phyloP scores from a whole-genome alignment of 768 basidiomycete species.

The Pleurotus tuoliensis region DNA sequence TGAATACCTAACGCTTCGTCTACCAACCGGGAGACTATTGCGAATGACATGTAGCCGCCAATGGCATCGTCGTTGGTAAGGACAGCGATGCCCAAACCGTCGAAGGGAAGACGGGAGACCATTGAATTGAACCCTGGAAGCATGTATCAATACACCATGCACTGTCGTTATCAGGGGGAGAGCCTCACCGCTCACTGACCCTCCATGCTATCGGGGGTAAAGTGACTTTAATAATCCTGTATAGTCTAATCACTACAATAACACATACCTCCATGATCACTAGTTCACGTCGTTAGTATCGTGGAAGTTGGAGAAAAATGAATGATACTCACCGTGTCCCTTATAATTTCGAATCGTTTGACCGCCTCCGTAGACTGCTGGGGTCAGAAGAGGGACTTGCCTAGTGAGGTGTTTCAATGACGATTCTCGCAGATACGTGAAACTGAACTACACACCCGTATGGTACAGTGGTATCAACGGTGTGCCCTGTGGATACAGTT shows the following conservation, averaged over 20 bases:
- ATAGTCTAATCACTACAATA: background rate
- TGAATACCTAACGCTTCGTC: constrained; percentile 12
- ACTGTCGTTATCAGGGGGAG: background rate
- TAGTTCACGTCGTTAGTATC: background rate
- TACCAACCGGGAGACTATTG: constrained; percentile 8
- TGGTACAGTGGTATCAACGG: constrained; percentile 14
- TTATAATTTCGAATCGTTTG: constrained; percentile 19
- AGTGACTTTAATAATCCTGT: background rate
- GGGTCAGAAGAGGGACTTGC: constrained; percentile 18
- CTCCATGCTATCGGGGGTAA: background rate
- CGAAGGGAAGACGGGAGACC: constrained; percentile 11
- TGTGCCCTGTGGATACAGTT: constrained; percentile 19
- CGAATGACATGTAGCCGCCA: constrained; percentile 4
- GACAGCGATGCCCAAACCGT: constrained; percentile 10
- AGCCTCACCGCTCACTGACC: background rate
- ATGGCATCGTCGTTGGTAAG: constrained; percentile 12
- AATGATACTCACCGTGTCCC: constrained; percentile 19
- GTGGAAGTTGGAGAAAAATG: background rate
- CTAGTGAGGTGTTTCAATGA: background rate
- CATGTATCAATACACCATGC: background rate
- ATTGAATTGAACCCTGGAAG: constrained; percentile 17
- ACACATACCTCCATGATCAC: constrained; percentile 2
- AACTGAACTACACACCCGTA: background rate
- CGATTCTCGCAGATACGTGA: background rate
- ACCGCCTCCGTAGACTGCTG: constrained; percentile 25